phyloP scores from a whole-genome alignment of 2,329 filamentous ascomycete genomes.

The Pezicula neosporulosa region DNA sequence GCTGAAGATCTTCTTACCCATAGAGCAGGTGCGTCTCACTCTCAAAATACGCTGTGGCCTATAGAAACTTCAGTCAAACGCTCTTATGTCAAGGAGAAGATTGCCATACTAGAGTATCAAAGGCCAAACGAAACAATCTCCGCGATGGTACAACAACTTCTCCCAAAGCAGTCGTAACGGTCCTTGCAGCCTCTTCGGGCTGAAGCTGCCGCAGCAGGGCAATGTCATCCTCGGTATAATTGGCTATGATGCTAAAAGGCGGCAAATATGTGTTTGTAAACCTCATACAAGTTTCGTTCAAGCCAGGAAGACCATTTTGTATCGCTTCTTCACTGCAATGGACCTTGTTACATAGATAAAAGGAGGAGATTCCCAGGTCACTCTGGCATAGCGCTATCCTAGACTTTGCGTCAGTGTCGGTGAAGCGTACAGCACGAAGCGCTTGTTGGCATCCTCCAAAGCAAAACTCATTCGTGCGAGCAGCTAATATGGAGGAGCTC shows the following conservation, averaged over 20 bases:
- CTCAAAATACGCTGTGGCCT: conserved; percentile 34
- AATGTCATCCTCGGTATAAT: conserved; percentile 32
- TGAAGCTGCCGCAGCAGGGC: conserved; percentile 26
- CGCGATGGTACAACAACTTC: conserved; percentile 33
- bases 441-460: conserved; percentile 1
- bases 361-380: conserved; percentile 23
- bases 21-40: conserved; percentile 32
- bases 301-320: conserved; percentile 8
- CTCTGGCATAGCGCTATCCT: conserved; percentile 27
- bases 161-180: conserved; percentile 8
- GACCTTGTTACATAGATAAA: conserved; percentile 34
- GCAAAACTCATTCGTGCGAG: neutral
- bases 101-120: conserved; percentile 34
- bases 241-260: conserved; percentile 29
- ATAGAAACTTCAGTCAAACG: conserved; percentile 11
- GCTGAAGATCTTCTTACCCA: conserved; percentile 24
- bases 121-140: conserved; percentile 31
- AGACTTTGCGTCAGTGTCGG: neutral
- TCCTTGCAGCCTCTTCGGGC: conserved; percentile 19
- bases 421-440: neutral
- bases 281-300: neutral
- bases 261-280: conserved; percentile 26
- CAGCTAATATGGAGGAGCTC: too few species aligned
- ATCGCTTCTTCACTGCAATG: conserved; percentile 30
- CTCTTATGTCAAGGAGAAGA: neutral